These are phyloP conservation scores for Pascua guehoae DNA, from an alignment of 1,284 basidiomycete genomes.

Conservation along the genomic window DNA sequence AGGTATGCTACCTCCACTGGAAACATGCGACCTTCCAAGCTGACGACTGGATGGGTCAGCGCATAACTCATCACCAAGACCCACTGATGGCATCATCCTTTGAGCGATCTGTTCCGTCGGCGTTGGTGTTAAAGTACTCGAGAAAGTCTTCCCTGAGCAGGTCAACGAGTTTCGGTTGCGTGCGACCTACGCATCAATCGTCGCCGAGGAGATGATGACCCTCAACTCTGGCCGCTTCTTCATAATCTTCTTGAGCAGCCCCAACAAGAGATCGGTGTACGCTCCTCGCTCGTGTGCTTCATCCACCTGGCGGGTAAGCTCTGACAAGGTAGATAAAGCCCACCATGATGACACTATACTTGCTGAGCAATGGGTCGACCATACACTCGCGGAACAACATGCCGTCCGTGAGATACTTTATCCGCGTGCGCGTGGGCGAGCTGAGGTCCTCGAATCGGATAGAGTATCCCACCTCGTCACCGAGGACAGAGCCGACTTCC, in stretches of 20 bases:
- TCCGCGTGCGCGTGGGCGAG: conserved; percentile 73
- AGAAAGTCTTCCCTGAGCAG: conserved; percentile 61
- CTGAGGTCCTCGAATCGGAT: conserved; percentile 96
- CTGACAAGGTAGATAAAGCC: conserved; percentile 23
- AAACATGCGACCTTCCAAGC: conserved; percentile 87
- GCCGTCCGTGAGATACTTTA: conserved; percentile 96
- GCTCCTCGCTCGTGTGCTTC: conserved; percentile 95
- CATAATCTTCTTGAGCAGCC: conserved; percentile 90
- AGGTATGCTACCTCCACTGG: conserved; percentile 81
- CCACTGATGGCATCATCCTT: conserved; percentile 48
- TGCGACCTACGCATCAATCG: conserved; percentile 70
- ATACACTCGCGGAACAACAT: conserved; percentile 95
- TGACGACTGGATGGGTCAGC: conserved; percentile 62
- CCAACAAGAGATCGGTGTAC: conserved; percentile 89
- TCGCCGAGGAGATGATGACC: conserved; percentile 90
- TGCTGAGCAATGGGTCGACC: conserved; percentile 78
- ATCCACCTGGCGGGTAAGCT: conserved; percentile 63
- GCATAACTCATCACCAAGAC: background rate
- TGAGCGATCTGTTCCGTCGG: conserved; percentile 42
- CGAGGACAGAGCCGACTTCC: conserved; percentile 82
- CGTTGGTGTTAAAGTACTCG: conserved; percentile 72
- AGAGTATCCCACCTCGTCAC: conserved; percentile 94
- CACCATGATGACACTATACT: conserved; percentile 94
- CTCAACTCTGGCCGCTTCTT: conserved; percentile 82
- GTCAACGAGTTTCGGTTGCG: too few species aligned